Base-by-base conservation (phyloP, 2,329 filamentous ascomycete genomes). In the Colletotrichum viniferum region DNA sequence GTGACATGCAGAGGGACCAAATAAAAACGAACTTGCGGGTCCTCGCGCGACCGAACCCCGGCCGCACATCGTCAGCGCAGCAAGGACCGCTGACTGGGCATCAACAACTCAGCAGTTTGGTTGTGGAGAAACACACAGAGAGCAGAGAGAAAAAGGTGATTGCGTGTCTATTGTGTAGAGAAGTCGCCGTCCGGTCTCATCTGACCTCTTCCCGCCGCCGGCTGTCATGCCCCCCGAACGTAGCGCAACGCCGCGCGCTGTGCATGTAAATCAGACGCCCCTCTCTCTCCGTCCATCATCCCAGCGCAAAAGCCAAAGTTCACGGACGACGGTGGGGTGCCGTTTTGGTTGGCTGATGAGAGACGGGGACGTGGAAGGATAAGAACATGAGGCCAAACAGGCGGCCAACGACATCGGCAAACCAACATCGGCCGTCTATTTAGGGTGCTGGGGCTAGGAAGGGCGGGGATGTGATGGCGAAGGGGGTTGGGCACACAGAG, bases 151-250 rank as follows among this genome's bases (percentile, higher is more conserved):
- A 8, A 34, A 38, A 5, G 21, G 9, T 30, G 69, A 72, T 75
- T 75, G 73, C 69, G 73, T 69, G 73, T 73, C 69, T 48, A 18
- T 26, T 43, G 62, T 68, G 14, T 72, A 26, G 43, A 62, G 72
- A 73, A 30, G 62, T 73, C 38, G 24, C 63, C 43, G 69, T 73
- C 73, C 63, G 73, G 69, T 73, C 69, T 75, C 73, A 73, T 67
- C 69, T 73, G 73, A 75, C 56, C 58, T 34, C 43, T 63, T 60
- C 34, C 63, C 69, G 69, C 66, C 24, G 62, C 63, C 63, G 58
- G 56, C 58, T 36, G 64, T 68, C 56, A 72, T 63, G 62, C 63
- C 62, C 63, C 28, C 72, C 36, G 62, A 63, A 21, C 32, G 26
- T 21, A 62, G 30, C 62, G 65, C 32, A 12, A 5, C 18, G 38